These are phyloP conservation scores for Lipomyces yamanashiensis DNA, from an alignment of 805 yeast genomes.

Conservation along the genomic window DNA sequence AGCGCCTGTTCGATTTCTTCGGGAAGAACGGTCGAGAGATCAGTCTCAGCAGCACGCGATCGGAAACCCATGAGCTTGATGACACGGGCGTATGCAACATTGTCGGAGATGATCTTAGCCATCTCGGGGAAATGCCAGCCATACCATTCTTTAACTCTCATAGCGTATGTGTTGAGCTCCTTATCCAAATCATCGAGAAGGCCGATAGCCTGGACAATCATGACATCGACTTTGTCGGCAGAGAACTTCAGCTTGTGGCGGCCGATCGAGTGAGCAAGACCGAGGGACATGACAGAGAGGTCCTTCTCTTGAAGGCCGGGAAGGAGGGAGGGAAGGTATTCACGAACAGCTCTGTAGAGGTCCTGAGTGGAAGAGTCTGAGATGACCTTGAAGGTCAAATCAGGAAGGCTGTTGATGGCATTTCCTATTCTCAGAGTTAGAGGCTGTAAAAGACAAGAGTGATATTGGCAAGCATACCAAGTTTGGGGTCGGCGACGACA, in stretches of 20 bases:
- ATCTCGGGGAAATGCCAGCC: conserved; percentile 99
- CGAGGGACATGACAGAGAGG: conserved; percentile 91
- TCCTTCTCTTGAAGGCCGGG: conserved; percentile 90
- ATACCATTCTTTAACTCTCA: conserved; percentile 99
- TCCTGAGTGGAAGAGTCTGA: conserved; percentile 95
- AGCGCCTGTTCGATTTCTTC: conserved; percentile 92
- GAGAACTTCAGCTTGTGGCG: conserved; percentile 97
- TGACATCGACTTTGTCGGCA: conserved; percentile 97
- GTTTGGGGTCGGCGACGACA: conserved; percentile 91
- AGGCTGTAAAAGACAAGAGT: neutral
- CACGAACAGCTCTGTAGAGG: conserved; percentile 92
- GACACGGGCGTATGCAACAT: conserved; percentile 94
- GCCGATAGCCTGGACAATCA: conserved; percentile 99
- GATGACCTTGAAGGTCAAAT: conserved; percentile 82
- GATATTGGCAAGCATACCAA: conserved; percentile 55
- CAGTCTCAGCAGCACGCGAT: conserved; percentile 87
- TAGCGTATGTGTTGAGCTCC: conserved; percentile 96
- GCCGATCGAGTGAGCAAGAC: conserved; percentile 98
- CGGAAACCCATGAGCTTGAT: conserved; percentile 93
- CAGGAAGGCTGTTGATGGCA: conserved; percentile 87
- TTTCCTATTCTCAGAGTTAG: conserved; percentile 48
- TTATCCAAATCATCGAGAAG: conserved; percentile 95
- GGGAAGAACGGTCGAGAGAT: conserved; percentile 86
- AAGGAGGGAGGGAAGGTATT: conserved; percentile 87
- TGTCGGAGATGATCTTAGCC: conserved; percentile 95